Conservation (phyloP, 805 yeast genomes). For the Wickerhamiella azyma region DNA sequence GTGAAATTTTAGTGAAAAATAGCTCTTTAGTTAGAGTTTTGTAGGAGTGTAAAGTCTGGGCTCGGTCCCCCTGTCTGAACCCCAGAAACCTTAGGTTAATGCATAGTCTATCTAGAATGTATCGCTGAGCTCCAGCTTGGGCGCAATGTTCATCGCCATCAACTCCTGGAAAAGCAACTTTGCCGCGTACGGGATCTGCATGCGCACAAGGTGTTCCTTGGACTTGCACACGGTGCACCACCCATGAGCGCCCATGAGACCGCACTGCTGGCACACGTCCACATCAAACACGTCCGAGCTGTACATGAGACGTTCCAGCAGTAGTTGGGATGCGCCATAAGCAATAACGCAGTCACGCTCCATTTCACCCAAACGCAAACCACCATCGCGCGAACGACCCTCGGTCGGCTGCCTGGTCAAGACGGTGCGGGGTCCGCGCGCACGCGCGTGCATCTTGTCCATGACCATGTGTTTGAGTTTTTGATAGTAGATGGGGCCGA, state of each 20-base stretch:
- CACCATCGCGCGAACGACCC: slow-evolving; percentile 98
- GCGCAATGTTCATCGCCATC: slow-evolving; percentile 97
- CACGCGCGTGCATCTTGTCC: slow-evolving; percentile 99
- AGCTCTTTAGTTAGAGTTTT: too few species aligned
- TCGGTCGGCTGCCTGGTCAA: slow-evolving; percentile 97
- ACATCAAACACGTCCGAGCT: slow-evolving; percentile 97
- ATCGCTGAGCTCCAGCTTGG: slow-evolving; percentile 79
- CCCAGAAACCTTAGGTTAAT: too few species aligned
- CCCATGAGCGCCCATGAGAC: slow-evolving; percentile 91
- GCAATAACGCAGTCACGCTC: slow-evolving; percentile 99
- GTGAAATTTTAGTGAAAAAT: too few species aligned
- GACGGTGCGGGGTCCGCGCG: slow-evolving; percentile 97
- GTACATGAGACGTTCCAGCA: slow-evolving; percentile 87
- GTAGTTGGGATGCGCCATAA: slow-evolving; percentile 91
- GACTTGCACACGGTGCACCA: slow-evolving; percentile 97
- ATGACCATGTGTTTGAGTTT: slow-evolving; percentile 97
- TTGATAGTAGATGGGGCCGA: slow-evolving; percentile 97
- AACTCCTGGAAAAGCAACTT: slow-evolving; percentile 92
- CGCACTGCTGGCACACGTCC: slow-evolving; percentile 86
- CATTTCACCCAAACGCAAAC: slow-evolving; percentile 97
- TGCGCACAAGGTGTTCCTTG: slow-evolving; percentile 70
- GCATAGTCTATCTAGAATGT: slow-evolving; percentile 35
- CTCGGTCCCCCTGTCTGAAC: too few species aligned
- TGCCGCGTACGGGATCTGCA: slow-evolving; percentile 99
- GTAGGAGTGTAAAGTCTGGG: too few species aligned